Evolutionary conservation across 345 rosid species (phyloP).

Genomic region (Eucalyptus marginata): DNA sequence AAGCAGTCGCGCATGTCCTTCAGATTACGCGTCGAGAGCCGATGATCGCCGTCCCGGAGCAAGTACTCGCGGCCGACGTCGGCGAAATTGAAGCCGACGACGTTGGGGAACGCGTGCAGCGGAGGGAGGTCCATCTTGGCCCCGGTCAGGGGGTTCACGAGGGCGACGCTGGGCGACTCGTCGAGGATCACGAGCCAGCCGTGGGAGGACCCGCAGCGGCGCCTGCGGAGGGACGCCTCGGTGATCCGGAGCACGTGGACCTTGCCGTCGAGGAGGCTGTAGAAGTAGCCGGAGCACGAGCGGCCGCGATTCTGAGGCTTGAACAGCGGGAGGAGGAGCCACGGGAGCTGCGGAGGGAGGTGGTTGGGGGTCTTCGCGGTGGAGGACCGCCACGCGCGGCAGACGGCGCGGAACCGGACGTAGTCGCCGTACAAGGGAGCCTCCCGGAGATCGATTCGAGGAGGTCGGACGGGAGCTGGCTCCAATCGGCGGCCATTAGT

Average conservation of each 20-base stretch:
- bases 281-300: constrained; percentile 20
- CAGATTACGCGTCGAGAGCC: constrained; percentile 5
- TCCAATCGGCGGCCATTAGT: constrained; percentile 33
- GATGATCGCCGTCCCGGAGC: background rate
- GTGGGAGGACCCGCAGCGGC: constrained; percentile 49
- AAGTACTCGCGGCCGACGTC: constrained; percentile 39
- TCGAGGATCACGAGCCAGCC: constrained; percentile 50
- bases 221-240: constrained; percentile 11
- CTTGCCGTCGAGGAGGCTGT: constrained; percentile 18
- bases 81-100: constrained; percentile 23
- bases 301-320: background rate
- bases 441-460: constrained; percentile 14
- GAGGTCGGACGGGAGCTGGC: constrained; percentile 33
- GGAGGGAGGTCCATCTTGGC: constrained; percentile 29
- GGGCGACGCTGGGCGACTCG: constrained; percentile 23
- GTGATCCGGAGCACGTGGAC: constrained; percentile 11
- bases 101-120: constrained; percentile 33
- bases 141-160: constrained; percentile 35
- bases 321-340: constrained; percentile 35
- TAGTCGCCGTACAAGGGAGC: constrained; percentile 29
- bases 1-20: constrained; percentile 41
- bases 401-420: constrained; percentile 26
- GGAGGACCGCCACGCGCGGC: constrained; percentile 26
- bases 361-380: constrained; percentile 15
- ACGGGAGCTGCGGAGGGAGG: constrained; percentile 53